Evolutionary conservation across 2,329 filamentous ascomycete species (phyloP), one percentile per base, ranked within the genome.

Genomic region (Immersiporthe knoxdaviesiana): DNA sequence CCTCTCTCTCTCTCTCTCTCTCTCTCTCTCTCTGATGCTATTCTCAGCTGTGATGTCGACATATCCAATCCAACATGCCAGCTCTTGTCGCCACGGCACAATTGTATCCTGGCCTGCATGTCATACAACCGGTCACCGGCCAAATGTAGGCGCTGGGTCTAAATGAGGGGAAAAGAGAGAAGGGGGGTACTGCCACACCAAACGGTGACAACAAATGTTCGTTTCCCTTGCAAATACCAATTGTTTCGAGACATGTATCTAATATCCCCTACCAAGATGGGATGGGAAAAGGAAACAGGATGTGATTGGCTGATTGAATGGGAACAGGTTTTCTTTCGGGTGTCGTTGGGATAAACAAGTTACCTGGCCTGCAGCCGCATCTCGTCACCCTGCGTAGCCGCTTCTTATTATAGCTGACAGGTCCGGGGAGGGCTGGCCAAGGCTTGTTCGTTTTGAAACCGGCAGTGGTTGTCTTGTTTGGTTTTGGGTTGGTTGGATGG

Each of bases 311-410:
- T 44, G 63, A 70, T 62, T n/a, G n/a, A n/a, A 66, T 35, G 65
- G n/a, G 44, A 8, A 47, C 18, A 6, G 44, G 18, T 8, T n/a
- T n/a, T n/a, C n/a, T n/a, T n/a, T 47, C 7, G 2, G 52, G 65
- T 67, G 72, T 72, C 70, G 70, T 73, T 67, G 68, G 62, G 68
- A 72, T 72, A 71, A 52, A 72, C 70, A 72, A 71, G 68, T 67
- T 68, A 68, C 67, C 65, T 63, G 58, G 14, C 30, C 54, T 69
- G 72, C 70, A 72, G 68, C 68, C 72, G 70, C 71, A 69, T 69
- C 72, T 67, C 65, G 65, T 67, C 58, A 67, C 65, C 39, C 30
- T 62, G 65, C 65, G 56, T 67, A 67, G 58, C 41, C 58, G 68
- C 63, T 65, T 71, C 64, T 71, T 71, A 63, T 69, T 71, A 67